phyloP scores from a whole-genome alignment of 306 rosid genomes.

The Trifolium subterraneum region DNA sequence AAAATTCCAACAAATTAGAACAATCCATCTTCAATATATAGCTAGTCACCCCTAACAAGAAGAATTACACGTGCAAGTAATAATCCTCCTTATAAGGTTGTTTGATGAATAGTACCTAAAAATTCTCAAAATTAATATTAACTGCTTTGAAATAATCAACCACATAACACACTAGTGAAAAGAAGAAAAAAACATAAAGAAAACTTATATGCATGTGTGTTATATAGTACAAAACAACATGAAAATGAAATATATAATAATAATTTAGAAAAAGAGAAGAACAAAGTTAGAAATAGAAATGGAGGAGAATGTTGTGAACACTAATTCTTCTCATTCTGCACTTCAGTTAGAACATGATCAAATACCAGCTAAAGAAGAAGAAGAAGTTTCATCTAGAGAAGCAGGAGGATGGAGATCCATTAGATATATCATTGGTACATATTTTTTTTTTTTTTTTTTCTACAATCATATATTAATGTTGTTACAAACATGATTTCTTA shows the following conservation, averaged over 20 bases:
- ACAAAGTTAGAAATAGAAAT: not conserved
- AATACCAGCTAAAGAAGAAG: not conserved
- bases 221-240: no score
- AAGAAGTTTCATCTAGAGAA: not conserved
- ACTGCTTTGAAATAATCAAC: not conserved
- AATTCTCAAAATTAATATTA: no score
- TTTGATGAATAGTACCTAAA: not conserved
- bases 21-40: no score
- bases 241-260: not conserved
- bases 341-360: slow-evolving; percentile 17
- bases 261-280: not conserved
- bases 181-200: not conserved
- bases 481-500: not conserved
- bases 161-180: not conserved
- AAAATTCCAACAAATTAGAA: no score
- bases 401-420: slow-evolving; percentile 47
- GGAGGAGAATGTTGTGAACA: slow-evolving; percentile 37
- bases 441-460: not conserved
- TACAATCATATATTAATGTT: not conserved
- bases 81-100: no score
- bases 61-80: no score
- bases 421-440: slow-evolving; percentile 40
- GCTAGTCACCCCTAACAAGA: no score
- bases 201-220: not conserved
- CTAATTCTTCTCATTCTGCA: slow-evolving; percentile 1